Evolutionary conservation across 768 basidiomycete species (phyloP).

Genomic region (Tulasnella sp.): DNA sequence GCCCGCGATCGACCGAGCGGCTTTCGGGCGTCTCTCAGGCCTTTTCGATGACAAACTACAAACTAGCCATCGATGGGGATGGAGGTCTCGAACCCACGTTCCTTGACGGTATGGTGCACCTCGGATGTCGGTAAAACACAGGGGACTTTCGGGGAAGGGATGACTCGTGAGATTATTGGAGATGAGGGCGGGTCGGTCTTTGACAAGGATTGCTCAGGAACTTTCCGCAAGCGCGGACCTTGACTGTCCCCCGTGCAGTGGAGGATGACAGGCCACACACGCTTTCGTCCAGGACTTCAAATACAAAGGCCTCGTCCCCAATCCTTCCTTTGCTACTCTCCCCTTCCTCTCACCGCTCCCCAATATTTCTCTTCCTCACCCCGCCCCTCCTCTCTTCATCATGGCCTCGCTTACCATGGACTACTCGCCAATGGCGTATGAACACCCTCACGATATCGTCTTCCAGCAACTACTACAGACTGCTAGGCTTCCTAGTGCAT

Average conservation of each 20-base stretch:
- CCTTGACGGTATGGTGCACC: background rate
- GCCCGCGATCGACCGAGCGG: background rate
- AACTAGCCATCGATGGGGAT: background rate
- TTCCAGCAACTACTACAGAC: constrained; percentile 6
- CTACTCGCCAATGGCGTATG: background rate
- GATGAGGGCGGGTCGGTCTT: background rate
- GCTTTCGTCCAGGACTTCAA: background rate
- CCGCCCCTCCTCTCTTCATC: background rate
- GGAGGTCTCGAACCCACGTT: background rate
- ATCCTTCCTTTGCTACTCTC: background rate
- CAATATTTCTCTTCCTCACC: background rate
- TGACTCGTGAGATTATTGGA: background rate
- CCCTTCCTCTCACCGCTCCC: background rate
- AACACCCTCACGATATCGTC: constrained; percentile 10
- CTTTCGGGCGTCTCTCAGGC: background rate
- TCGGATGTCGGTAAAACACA: background rate
- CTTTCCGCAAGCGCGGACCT: background rate
- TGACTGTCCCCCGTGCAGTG: background rate
- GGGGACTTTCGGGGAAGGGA: background rate
- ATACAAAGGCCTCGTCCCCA: background rate
- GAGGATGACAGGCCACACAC: background rate
- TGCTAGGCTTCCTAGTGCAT: background rate
- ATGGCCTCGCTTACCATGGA: constrained; percentile 9
- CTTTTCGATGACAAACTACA: background rate
- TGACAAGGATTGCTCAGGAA: background rate